Evolutionary conservation across 2,329 filamentous ascomycete genomes (phyloP).

Genomic region (Arthrinium puccinioides): DNA sequence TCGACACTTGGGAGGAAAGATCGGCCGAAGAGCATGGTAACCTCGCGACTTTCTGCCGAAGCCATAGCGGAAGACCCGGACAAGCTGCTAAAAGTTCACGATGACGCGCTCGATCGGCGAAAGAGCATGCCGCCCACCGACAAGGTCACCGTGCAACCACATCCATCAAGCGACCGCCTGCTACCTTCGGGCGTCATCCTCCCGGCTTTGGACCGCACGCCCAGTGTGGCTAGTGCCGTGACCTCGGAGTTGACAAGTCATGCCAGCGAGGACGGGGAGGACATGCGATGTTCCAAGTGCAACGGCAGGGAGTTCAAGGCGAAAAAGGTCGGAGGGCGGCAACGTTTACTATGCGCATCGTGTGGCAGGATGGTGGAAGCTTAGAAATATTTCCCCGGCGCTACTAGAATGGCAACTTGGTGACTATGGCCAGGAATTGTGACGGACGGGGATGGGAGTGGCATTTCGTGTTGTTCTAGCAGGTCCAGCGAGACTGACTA

Average conservation of each 20-base stretch:
- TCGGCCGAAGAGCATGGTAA: constrained; percentile 13
- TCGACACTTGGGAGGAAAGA: constrained; percentile 6
- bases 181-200: constrained; percentile 1
- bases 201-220: constrained; percentile 4
- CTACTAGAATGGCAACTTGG: too few species aligned
- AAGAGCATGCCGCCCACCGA: constrained; percentile 11
- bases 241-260: constrained; percentile 23
- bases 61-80: background rate
- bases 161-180: background rate
- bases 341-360: constrained; percentile 53
- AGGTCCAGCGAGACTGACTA: too few species aligned
- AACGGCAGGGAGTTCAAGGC: constrained; percentile 55
- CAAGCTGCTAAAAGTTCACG: constrained; percentile 1
- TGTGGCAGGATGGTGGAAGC: constrained; percentile 31
- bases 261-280: constrained; percentile 37
- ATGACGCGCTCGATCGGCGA: constrained; percentile 9
- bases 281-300: constrained; percentile 50
- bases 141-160: background rate
- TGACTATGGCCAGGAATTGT: too few species aligned
- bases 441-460: too few species aligned
- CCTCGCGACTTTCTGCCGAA: background rate
- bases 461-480: too few species aligned
- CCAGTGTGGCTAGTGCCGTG: background rate
- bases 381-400: constrained; percentile 21
- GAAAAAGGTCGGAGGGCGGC: constrained; percentile 44